These are phyloP conservation scores for Sporothrix protearum DNA, from an alignment of 2,329 filamentous ascomycete species.

Conservation along the genomic window DNA sequence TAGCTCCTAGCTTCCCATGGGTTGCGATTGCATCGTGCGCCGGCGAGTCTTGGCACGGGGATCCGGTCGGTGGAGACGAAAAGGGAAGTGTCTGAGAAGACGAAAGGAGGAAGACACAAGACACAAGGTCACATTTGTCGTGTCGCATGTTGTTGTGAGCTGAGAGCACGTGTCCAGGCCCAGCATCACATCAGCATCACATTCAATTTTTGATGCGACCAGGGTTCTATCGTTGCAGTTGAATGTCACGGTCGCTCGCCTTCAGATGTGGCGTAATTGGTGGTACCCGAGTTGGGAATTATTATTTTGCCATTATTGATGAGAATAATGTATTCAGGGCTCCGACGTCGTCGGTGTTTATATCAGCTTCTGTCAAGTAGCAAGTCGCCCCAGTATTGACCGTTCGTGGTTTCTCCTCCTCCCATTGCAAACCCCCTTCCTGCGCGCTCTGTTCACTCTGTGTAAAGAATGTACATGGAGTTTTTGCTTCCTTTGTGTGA, in stretches of 20 bases:
- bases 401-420: not conserved
- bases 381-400: not conserved
- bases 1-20: not conserved
- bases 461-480: conserved; percentile 2
- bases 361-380: not conserved
- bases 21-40: not conserved
- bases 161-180: not conserved
- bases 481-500: not conserved
- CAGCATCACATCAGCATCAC: too few relatives aligned
- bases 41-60: conserved; percentile 2
- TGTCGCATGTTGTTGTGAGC: not conserved
- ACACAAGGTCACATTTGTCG: not conserved
- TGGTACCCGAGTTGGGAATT: not conserved
- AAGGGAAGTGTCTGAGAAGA: not conserved
- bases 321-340: not conserved
- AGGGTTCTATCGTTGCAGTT: not conserved
- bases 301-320: not conserved
- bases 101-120: not conserved
- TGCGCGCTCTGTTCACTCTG: not conserved
- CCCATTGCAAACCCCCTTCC: not conserved
- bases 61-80: not conserved
- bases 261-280: not conserved
- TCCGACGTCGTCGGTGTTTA: not conserved
- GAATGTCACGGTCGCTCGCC: not conserved
- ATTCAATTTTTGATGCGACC: not conserved